These are phyloP conservation scores for Lactarius psammicola DNA, from an alignment of 768 basidiomycete species.

Conservation along the genomic window DNA sequence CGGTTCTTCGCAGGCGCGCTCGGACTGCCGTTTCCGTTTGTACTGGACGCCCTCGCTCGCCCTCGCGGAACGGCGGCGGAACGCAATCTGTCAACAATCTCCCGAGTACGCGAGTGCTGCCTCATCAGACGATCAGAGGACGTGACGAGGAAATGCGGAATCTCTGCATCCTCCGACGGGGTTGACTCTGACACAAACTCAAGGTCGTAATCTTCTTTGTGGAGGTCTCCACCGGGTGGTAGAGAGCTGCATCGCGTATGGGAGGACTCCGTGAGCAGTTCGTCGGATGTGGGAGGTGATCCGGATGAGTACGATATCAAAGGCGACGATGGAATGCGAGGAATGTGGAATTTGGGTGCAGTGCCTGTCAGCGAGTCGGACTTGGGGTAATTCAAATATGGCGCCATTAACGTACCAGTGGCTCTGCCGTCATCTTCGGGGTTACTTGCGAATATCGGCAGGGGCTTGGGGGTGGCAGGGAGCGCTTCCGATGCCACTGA, in stretches of 20 bases:
- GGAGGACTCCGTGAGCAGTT: conserved; percentile 33
- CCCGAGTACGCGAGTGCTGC: conserved; percentile 54
- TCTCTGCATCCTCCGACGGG: conserved; percentile 30
- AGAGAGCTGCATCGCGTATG: conserved; percentile 34
- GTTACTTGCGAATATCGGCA: conserved; percentile 36
- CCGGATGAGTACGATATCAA: conserved; percentile 44
- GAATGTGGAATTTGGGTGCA: conserved; percentile 19
- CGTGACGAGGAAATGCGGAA: conserved; percentile 39
- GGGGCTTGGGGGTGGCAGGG: conserved; percentile 51
- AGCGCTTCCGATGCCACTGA: conserved; percentile 43
- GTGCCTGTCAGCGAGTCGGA: conserved; percentile 9
- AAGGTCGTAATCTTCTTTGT: conserved; percentile 56
- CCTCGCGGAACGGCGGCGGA: conserved; percentile 35
- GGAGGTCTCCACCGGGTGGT: conserved; percentile 42
- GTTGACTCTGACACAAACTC: conserved; percentile 41
- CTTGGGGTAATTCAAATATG: not conserved
- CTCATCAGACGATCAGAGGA: conserved; percentile 37
- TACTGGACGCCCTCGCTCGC: conserved; percentile 19
- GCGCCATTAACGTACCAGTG: conserved; percentile 14
- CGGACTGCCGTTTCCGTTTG: conserved; percentile 5
- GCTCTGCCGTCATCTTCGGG: conserved; percentile 29
- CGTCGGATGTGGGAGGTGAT: conserved; percentile 42
- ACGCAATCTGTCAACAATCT: conserved; percentile 57
- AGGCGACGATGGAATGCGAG: conserved; percentile 27
- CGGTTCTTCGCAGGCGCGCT: conserved; percentile 9